A percentile compares a stretch with the other conserved stretches of the same genome.
phyloP scores from a whole-genome alignment of 2,329 filamentous ascomycete genomes.

The Neofusicoccum ribis region DNA sequence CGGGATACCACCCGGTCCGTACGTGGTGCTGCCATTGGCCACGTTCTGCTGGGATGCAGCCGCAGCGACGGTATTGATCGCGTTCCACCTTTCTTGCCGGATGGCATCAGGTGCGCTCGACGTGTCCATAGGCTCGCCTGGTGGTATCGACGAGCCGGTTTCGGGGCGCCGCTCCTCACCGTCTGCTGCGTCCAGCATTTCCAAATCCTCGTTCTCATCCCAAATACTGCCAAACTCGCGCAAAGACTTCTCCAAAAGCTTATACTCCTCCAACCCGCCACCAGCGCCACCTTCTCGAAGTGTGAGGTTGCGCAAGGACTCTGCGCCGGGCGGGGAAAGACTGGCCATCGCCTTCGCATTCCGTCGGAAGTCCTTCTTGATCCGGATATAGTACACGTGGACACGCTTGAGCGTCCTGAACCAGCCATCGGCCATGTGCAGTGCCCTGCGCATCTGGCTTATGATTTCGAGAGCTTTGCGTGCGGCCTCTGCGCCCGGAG shows the following conservation, averaged over 20 bases:
- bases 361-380: slow-evolving; percentile 52
- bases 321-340: slow-evolving; percentile 27
- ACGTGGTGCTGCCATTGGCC: slow-evolving; percentile 8
- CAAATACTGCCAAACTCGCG: slow-evolving; percentile 36
- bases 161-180: slow-evolving; percentile 23
- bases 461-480: slow-evolving; percentile 54
- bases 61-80: slow-evolving; percentile 38
- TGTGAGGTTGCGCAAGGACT: slow-evolving; percentile 38
- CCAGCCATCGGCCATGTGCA: slow-evolving; percentile 61
- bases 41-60: slow-evolving; percentile 23
- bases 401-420: slow-evolving; percentile 55
- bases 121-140: slow-evolving; percentile 3
- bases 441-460: slow-evolving; percentile 51
- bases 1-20: slow-evolving; percentile 17
- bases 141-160: slow-evolving; percentile 20
- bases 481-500: slow-evolving; percentile 44
- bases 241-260: slow-evolving; percentile 40
- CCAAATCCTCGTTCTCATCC: slow-evolving; percentile 33
- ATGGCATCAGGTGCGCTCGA: slow-evolving; percentile 16
- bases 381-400: slow-evolving; percentile 53
- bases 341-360: slow-evolving; percentile 31
- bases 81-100: slow-evolving; percentile 40
- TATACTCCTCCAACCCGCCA: slow-evolving; percentile 54
- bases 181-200: slow-evolving; percentile 33
- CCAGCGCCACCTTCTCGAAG: slow-evolving; percentile 36